These are phyloP conservation scores for Articulospora tetracladia DNA, from an alignment of 495 filamentous ascomycete genomes.

Conservation along the genomic window DNA sequence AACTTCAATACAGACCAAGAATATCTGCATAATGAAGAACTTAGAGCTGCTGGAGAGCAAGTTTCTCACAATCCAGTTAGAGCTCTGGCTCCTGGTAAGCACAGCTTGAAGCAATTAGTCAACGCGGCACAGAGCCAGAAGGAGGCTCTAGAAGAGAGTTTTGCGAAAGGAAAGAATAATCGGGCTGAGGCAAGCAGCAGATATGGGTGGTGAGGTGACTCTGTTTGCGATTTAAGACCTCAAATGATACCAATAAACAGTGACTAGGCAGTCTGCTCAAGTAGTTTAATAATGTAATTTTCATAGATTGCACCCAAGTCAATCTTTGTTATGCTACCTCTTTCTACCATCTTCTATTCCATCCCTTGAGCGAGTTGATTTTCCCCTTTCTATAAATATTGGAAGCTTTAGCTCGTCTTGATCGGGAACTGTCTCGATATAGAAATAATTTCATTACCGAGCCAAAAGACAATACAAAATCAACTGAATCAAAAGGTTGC, in stretches of 20 bases:
- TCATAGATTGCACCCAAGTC: too few relatives aligned
- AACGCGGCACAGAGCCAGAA: constrained; percentile 73
- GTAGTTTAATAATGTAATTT: too few relatives aligned
- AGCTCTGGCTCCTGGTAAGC: constrained; percentile 82
- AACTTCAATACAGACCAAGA: constrained; percentile 85
- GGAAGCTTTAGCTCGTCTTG: too few relatives aligned
- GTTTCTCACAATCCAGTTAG: constrained; percentile 77
- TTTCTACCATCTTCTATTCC: too few relatives aligned
- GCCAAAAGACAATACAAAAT: too few relatives aligned
- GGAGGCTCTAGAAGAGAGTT: constrained; percentile 84
- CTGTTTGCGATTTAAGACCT: background rate
- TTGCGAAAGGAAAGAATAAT: constrained; percentile 69
- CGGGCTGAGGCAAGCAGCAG: constrained; percentile 72
- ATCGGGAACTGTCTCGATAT: too few relatives aligned
- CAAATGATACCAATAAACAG: background rate
- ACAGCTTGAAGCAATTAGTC: constrained; percentile 82
- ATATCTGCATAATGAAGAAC: constrained; percentile 74
- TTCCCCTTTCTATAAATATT: too few relatives aligned
- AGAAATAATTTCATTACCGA: too few relatives aligned
- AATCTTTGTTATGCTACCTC: too few relatives aligned
- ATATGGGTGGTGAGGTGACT: constrained; percentile 70
- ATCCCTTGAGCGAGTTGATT: too few relatives aligned
- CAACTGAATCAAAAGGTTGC: too few relatives aligned
- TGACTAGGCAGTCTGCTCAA: too few relatives aligned
- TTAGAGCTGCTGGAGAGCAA: constrained; percentile 63